Base-by-base conservation (phyloP, 169 alveolate genomes). In the Cryptosporidium parvum region DNA sequence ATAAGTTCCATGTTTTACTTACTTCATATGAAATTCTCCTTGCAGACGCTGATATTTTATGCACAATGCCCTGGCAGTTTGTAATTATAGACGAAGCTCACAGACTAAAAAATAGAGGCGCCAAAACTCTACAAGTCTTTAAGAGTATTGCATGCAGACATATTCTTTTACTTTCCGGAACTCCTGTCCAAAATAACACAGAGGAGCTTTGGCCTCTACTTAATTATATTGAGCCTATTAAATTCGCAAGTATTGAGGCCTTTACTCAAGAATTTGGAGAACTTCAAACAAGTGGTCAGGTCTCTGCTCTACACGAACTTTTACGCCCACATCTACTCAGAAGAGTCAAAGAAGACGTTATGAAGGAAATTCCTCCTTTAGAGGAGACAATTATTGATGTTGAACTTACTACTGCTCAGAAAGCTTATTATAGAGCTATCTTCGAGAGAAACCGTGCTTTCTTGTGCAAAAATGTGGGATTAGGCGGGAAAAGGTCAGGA, bases 21-120 rank as follows among this genome's bases (percentile, higher is more conserved):
- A 95, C 98, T 5, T 91, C 97, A 12, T 96, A 93, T 91, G 99
- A 97, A 91, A 95, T 95, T 6, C 94, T 95, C 44, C 91, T 94
- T 93, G 92, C 91, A 44, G 98, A 96, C 86, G 85, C 94, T 1
- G 91, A 94, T 62, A 92, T 92, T 10, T 92, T 95, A 3, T 91
- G 96, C 10, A 89, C 94, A 26, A 87, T 96, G 52, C 97, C 97
- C 33, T 96, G 94, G 85, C 92, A 94, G 75, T 94, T 93, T 73
- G 93, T 95, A 48, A 94, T 95, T 9, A 93, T 96, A 8, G 98
- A 96, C 85, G 98, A 96, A 87, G 98, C 98, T 7, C 98, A 96
- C 59, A 93, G 97, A 84, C 92, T 96, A 73, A 96, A 96, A 87
- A 96, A 96, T 84, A 94, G 95, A 75, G 93, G 95, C 86, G 97